phyloP scores from a whole-genome alignment of 768 basidiomycete genomes.

The Kwoniella heveanensis region DNA sequence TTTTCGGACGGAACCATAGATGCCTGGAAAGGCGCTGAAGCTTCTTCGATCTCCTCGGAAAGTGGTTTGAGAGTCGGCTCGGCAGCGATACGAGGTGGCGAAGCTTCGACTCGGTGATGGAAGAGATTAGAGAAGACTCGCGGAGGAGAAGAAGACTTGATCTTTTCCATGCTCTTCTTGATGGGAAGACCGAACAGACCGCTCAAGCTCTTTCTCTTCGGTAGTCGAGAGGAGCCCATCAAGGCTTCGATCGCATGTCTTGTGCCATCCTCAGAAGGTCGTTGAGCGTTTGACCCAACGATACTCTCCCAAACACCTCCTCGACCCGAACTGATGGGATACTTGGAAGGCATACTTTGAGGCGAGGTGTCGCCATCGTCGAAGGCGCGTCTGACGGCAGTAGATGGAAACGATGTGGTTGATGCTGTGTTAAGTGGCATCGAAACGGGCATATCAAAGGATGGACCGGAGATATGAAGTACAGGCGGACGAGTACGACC shows the following conservation, averaged over 20 bases:
- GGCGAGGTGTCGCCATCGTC: not conserved
- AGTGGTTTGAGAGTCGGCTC: conserved; percentile 25
- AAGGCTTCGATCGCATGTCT: conserved; percentile 21
- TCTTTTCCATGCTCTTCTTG: conserved; percentile 28
- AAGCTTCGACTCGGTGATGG: not conserved
- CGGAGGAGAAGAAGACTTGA: conserved; percentile 15
- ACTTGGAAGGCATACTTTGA: conserved; percentile 4
- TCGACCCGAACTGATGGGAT: conserved; percentile 16
- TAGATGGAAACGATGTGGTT: conserved; percentile 3
- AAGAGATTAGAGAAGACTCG: conserved; percentile 1
- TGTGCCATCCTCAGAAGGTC: conserved; percentile 11
- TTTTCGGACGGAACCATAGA: conserved; percentile 8
- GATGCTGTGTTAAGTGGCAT: not conserved
- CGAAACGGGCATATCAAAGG: not conserved
- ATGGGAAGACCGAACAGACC: conserved; percentile 43
- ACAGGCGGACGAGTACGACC: conserved; percentile 10
- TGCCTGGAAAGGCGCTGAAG: not conserved
- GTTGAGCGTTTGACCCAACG: conserved; percentile 15
- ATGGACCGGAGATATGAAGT: conserved; percentile 30
- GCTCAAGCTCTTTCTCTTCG: conserved; percentile 46
- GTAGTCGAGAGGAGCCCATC: conserved; percentile 29
- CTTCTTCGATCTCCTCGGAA: conserved; percentile 37
- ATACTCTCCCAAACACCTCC: conserved; percentile 30
- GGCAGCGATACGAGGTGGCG: conserved; percentile 17
- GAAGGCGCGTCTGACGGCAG: conserved; percentile 8